phyloP scores from a whole-genome alignment of 371 early-diverging fungal genomes.

The Mortierella sp. region DNA sequence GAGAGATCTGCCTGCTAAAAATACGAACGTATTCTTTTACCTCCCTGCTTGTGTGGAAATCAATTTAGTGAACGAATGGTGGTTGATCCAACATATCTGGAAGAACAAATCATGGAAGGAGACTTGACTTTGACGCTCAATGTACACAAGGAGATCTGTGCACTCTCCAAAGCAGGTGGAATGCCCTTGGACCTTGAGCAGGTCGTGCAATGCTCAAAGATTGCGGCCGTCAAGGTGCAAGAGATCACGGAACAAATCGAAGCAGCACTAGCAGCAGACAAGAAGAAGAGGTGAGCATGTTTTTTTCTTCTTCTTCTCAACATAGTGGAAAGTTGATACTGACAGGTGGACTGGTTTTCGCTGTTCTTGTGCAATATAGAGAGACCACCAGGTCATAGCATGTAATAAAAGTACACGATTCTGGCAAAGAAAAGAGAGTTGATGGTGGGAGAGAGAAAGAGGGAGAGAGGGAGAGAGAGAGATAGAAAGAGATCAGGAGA shows the following conservation, averaged over 20 bases:
- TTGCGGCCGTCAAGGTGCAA: slow-evolving; percentile 78
- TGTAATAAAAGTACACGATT: too few relatives aligned
- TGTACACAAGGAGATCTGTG: slow-evolving; percentile 90
- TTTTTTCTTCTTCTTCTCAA: too few relatives aligned
- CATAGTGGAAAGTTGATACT: too few relatives aligned
- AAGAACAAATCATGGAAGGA: slow-evolving; percentile 86
- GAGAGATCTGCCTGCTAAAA: background rate
- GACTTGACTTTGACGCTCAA: slow-evolving; percentile 91
- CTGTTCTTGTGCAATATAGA: too few relatives aligned
- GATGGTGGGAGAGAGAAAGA: too few relatives aligned
- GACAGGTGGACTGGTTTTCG: too few relatives aligned
- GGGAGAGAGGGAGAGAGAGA: too few relatives aligned
- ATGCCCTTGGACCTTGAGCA: slow-evolving; percentile 74
- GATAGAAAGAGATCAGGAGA: too few relatives aligned
- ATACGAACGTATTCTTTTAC: background rate
- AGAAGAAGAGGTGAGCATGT: slow-evolving; percentile 41
- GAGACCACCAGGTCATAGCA: too few relatives aligned
- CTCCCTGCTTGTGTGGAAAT: too few relatives aligned
- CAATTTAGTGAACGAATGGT: slow-evolving; percentile 72
- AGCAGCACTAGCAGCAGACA: slow-evolving; percentile 66
- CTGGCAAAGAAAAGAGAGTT: too few relatives aligned
- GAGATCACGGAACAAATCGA: slow-evolving; percentile 80
- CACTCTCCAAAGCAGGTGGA: slow-evolving; percentile 93
- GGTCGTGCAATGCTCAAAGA: slow-evolving; percentile 78
- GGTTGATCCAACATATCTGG: slow-evolving; percentile 87